phyloP scores from a whole-genome alignment of 371 early-diverging fungal genomes.

The Nematocida sp. region DNA sequence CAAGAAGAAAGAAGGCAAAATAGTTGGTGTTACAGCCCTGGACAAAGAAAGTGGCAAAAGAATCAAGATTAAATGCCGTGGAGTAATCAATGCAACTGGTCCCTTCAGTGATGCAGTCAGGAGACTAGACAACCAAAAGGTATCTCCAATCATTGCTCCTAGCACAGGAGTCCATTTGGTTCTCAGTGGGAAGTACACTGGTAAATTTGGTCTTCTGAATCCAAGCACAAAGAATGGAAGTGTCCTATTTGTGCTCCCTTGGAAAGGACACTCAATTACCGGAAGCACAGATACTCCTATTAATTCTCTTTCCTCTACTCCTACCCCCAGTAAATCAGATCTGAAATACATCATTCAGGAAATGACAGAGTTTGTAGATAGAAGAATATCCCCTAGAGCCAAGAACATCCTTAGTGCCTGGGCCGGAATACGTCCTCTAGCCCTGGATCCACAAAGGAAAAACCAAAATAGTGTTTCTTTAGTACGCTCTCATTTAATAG shows the following conservation, averaged over 20 bases:
- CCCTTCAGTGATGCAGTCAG: slow-evolving; percentile 71
- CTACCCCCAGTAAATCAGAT: slow-evolving; percentile 80
- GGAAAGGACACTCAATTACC: slow-evolving; percentile 90
- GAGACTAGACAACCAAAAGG: slow-evolving; percentile 71
- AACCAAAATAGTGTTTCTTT: slow-evolving; percentile 75
- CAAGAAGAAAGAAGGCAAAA: slow-evolving; percentile 69
- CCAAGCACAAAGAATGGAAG: slow-evolving; percentile 91
- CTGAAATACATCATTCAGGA: slow-evolving; percentile 87
- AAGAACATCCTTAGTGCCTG: slow-evolving; percentile 89
- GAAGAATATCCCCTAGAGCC: slow-evolving; percentile 79
- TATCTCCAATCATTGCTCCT: slow-evolving; percentile 78
- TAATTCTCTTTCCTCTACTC: slow-evolving; percentile 71
- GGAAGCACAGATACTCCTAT: slow-evolving; percentile 91
- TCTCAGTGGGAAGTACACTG: slow-evolving; percentile 82
- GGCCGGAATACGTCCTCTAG: slow-evolving; percentile 94
- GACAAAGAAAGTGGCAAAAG: slow-evolving; percentile 80
- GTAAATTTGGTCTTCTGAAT: slow-evolving; percentile 88
- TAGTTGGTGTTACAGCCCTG: slow-evolving; percentile 73
- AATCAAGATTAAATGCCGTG: slow-evolving; percentile 78
- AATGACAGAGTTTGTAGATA: slow-evolving; percentile 75
- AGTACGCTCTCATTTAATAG: slow-evolving; percentile 89
- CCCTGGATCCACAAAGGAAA: slow-evolving; percentile 77
- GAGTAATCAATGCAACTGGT: slow-evolving; percentile 87
- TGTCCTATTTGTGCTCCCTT: slow-evolving; percentile 94
- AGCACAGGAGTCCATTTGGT: slow-evolving; percentile 90